These are phyloP conservation scores for Brettanomyces bruxellensis DNA, from an alignment of 805 yeast genomes.

Conservation along the genomic window DNA sequence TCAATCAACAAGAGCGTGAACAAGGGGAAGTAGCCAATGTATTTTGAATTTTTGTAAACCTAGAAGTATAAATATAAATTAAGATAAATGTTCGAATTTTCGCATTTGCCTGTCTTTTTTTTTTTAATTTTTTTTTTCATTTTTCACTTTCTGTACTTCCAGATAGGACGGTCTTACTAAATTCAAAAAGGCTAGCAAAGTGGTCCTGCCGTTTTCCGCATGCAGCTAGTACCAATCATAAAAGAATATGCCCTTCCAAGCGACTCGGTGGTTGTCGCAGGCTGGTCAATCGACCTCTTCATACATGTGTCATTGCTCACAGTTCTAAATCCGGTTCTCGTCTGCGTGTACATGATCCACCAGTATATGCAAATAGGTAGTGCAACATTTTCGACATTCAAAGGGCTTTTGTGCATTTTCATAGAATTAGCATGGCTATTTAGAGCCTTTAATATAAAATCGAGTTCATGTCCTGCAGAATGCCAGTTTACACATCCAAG, in stretches of 20 bases:
- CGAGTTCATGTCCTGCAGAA: background rate
- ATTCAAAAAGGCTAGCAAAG: too few species aligned
- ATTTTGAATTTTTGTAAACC: background rate
- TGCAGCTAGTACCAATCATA: too few species aligned
- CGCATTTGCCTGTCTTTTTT: too few species aligned
- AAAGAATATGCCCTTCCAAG: background rate
- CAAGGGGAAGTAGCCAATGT: constrained; percentile 26
- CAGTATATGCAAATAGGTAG: too few species aligned
- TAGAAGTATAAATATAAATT: constrained; percentile 4
- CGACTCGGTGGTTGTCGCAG: background rate
- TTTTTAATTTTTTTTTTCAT: too few species aligned
- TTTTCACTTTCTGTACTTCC: too few species aligned
- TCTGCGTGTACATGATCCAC: background rate
- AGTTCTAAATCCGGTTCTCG: constrained; percentile 7
- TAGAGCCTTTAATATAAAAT: constrained; percentile 9
- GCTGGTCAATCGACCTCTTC: constrained; percentile 6
- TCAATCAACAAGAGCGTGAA: constrained; percentile 55
- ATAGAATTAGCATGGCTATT: constrained; percentile 15
- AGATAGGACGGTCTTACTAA: too few species aligned
- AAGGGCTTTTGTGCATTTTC: background rate
- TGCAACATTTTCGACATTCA: too few species aligned
- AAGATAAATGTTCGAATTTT: background rate
- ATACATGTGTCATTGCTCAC: constrained; percentile 5
- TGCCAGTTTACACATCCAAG: background rate
- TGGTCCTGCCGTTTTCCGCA: too few species aligned